These are phyloP conservation scores for Hypoxylon trugodes DNA, from an alignment of 495 filamentous ascomycete genomes.

Conservation along the genomic window DNA sequence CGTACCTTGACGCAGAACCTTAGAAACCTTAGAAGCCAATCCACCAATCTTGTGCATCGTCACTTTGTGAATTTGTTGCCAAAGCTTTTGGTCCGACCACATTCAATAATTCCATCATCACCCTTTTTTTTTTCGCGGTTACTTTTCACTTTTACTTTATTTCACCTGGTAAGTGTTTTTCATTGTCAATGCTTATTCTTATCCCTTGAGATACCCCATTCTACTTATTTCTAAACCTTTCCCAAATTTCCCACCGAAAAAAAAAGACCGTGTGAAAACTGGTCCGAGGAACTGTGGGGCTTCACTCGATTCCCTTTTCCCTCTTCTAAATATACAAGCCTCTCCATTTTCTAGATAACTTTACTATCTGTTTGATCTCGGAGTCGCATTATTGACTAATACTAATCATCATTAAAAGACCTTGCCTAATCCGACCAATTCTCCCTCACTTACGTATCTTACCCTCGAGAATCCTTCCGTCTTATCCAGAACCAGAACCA, in stretches of 20 bases:
- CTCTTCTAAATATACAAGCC: slow-evolving; percentile 31
- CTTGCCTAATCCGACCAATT: slow-evolving; percentile 11
- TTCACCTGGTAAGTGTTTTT: slow-evolving; percentile 23
- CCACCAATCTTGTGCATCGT: slow-evolving; percentile 31
- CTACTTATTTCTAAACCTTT: not conserved
- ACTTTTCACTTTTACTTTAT: slow-evolving; percentile 10
- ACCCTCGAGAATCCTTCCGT: not conserved
- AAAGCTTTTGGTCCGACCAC: not conserved
- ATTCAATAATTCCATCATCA: slow-evolving; percentile 12
- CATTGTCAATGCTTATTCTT: not conserved
- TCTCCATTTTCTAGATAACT: not conserved
- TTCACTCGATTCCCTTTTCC: slow-evolving; percentile 25
- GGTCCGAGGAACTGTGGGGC: slow-evolving; percentile 37
- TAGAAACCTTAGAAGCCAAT: slow-evolving; percentile 4
- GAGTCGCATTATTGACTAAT: slow-evolving; percentile 10
- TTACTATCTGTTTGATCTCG: not conserved
- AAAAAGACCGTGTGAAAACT: slow-evolving; percentile 15
- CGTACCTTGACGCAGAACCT: slow-evolving; percentile 15
- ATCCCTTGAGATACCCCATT: not conserved
- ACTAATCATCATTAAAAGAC: slow-evolving; percentile 13
- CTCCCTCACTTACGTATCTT: not conserved
- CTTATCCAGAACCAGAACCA: slow-evolving; percentile 18
- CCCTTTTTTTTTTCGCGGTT: slow-evolving; percentile 4
- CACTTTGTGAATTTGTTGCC: slow-evolving; percentile 10
- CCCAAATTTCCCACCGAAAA: not conserved